Percentiles rank a stretch among this genome's conserved stretches.
These are phyloP conservation scores for Paramyrothecium roridum DNA, from an alignment of 2,329 filamentous ascomycete genomes.

Conservation along the genomic window DNA sequence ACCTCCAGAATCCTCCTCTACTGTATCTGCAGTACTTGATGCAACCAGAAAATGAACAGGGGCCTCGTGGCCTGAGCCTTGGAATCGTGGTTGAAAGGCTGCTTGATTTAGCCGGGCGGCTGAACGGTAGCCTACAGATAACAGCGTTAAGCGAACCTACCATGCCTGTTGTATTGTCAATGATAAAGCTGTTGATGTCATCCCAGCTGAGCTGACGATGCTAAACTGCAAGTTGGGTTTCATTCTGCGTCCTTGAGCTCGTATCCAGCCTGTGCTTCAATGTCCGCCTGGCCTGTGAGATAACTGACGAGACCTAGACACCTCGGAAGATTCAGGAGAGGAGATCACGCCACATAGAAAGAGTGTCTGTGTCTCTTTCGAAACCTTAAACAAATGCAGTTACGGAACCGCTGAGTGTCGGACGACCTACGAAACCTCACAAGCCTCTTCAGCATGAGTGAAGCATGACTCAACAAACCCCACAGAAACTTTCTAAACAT, in stretches of 20 bases:
- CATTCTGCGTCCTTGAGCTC: neutral
- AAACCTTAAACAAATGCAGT: no score
- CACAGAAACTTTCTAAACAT: no score
- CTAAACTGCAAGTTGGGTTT: neutral
- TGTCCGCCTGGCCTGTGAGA: no score
- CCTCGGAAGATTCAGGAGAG: no score
- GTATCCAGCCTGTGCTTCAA: no score
- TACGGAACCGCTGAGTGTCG: no score
- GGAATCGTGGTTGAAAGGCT: neutral
- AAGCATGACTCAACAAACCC: no score
- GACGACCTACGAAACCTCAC: no score
- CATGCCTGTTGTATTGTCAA: neutral
- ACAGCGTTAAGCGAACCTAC: neutral
- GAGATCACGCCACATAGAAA: no score
- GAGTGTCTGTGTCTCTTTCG: neutral
- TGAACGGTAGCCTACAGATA: neutral
- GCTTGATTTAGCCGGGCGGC: neutral
- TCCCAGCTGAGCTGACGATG: neutral
- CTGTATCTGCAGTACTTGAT: neutral
- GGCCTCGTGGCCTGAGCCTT: neutral
- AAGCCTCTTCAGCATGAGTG: no score
- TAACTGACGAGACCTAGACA: no score
- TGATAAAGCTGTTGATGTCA: neutral
- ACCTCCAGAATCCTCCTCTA: neutral
- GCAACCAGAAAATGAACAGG: neutral